These are phyloP conservation scores for Solanum stenotomum DNA, from an alignment of 257 asterid species.

Conservation along the genomic window DNA sequence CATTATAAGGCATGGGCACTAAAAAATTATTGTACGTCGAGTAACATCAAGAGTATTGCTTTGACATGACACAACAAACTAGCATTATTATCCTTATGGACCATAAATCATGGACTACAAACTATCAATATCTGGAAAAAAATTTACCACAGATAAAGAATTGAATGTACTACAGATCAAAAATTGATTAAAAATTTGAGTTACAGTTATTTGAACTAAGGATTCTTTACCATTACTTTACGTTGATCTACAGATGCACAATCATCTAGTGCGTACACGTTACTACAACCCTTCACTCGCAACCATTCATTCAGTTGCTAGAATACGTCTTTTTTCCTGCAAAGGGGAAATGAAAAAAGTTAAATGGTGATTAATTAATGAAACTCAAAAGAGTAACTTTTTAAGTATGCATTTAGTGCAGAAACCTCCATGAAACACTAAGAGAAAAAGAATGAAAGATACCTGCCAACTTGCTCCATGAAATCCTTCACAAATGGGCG, in stretches of 20 bases:
- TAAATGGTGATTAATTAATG: background rate
- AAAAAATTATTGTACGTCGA: background rate
- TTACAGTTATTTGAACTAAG: background rate
- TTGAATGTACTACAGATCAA: background rate
- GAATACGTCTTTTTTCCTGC: slow-evolving; percentile 70
- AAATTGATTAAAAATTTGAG: background rate
- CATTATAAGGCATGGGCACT: background rate
- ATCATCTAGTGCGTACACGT: slow-evolving; percentile 79
- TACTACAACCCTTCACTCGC: slow-evolving; percentile 61
- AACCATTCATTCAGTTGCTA: slow-evolving; percentile 93
- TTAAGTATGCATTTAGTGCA: background rate
- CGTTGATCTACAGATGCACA: slow-evolving; percentile 90
- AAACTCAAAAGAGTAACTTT: background rate
- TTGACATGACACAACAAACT: background rate
- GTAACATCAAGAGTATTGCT: background rate
- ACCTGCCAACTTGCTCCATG: slow-evolving; percentile 92
- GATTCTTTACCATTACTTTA: slow-evolving; percentile 64
- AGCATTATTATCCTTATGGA: background rate
- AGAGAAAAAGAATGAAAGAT: background rate
- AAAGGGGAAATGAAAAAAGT: background rate
- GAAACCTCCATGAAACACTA: background rate
- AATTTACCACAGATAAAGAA: background rate
- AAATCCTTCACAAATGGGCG: slow-evolving; percentile 79
- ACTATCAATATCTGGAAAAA: background rate
- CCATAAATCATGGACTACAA: background rate